Percentiles rank a stretch among this genome's conserved stretches.
Evolutionary conservation across 225 moss, liverwort and hornwort species (phyloP).

Genomic region (Rhytidiadelphus loreus): DNA sequence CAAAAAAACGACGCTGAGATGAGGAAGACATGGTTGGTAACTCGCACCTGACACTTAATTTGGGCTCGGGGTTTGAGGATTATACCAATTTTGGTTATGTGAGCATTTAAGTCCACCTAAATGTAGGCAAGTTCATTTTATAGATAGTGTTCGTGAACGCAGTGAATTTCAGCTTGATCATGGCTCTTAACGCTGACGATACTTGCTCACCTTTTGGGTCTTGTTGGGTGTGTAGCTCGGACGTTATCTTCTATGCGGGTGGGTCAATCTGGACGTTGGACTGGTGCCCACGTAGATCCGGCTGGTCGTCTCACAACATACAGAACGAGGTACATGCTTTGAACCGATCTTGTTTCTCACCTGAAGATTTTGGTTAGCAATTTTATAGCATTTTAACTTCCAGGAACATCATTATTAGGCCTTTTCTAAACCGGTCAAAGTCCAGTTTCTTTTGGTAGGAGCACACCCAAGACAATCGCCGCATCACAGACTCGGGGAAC

Average conservation of each 20-base stretch:
- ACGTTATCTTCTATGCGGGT: conserved; percentile 61
- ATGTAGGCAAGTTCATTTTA: not conserved
- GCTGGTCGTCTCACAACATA: conserved; percentile 39
- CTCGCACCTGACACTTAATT: not conserved
- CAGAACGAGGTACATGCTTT: conserved; percentile 18
- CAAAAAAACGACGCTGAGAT: conserved; percentile 13
- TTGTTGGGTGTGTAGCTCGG: conserved; percentile 44
- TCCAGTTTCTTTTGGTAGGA: conserved; percentile 88
- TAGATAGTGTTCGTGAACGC: not conserved
- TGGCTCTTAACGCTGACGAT: not conserved
- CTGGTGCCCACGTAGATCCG: conserved; percentile 85
- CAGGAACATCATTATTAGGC: not conserved
- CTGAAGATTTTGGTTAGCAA: not conserved
- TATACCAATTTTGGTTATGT: not conserved
- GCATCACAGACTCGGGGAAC: conserved; percentile 72
- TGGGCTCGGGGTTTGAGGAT: not conserved
- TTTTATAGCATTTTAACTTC: not conserved
- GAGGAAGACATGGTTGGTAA: conserved; percentile 34
- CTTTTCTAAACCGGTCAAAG: not conserved
- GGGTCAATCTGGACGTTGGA: conserved; percentile 93
- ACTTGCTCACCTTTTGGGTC: not conserved
- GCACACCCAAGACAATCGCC: conserved; percentile 54
- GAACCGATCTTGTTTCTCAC: not conserved
- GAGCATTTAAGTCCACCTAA: not conserved
- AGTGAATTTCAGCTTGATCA: not conserved